Conservation (phyloP, 257 asterid genomes). For the Forsythia suspensa region DNA sequence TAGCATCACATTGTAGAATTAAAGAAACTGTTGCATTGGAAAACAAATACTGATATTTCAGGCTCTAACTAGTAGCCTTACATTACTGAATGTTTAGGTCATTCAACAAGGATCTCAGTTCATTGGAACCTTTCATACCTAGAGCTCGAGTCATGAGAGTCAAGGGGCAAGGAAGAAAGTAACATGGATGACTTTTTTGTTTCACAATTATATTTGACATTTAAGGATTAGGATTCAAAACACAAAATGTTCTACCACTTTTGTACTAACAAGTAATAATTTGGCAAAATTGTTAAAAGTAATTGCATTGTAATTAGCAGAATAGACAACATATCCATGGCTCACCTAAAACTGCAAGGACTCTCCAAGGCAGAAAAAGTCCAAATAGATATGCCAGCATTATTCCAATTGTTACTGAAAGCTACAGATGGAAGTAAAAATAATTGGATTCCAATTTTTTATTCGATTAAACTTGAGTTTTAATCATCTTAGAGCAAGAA, state of each 20-base stretch:
- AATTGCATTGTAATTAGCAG: background rate
- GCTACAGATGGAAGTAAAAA: slow-evolving; percentile 37
- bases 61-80: background rate
- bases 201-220: background rate
- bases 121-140: background rate
- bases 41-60: background rate
- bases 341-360: slow-evolving; percentile 83
- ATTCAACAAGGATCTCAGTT: background rate
- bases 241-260: background rate
- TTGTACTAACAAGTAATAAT: background rate
- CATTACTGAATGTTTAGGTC: background rate
- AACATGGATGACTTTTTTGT: background rate
- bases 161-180: background rate
- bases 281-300: slow-evolving; percentile 6
- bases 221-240: background rate
- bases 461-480: background rate
- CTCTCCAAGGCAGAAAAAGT: slow-evolving; percentile 75
- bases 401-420: slow-evolving; percentile 80
- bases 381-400: slow-evolving; percentile 83
- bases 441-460: background rate
- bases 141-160: background rate
- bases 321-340: slow-evolving; percentile 5
- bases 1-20: background rate
- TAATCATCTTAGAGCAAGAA: background rate
- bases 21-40: background rate